Evolutionary conservation across 2,329 filamentous ascomycete genomes (phyloP), one percentile per base, ranked within the genome.

Genomic region (Talaromyces amestolkiae): DNA sequence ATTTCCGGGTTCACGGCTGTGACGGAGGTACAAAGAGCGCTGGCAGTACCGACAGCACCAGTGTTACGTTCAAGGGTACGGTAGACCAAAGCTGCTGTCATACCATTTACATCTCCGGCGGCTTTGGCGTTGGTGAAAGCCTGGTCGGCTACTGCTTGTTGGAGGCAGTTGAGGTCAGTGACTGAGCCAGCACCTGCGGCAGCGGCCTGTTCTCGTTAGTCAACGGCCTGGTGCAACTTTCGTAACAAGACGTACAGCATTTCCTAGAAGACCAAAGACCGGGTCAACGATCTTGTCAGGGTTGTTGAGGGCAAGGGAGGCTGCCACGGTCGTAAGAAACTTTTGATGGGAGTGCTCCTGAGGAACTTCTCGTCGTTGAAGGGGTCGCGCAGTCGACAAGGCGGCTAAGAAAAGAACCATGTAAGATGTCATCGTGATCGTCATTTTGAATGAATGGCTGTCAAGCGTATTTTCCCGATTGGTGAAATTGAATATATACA

Each of bases 1-100:
- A 91, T 89, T 78, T 90, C 87, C 2, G 87, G 83, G 77, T 91
- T 91, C 65, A 81, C 80, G 17, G 88, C 85, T 47, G 76, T 54
- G 69, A 83, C 86, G 74, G 76, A 78, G 47, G 76, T 82, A 79
- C 88, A 91, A 58, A 83, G 76, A 37, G 82, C 84, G 56, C 84
- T 87, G n/a, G 81, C 82, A 53, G 81, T 75, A 59, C 87, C 87
- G 67, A 89, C 86, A 11, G 72, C 70, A 59, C 78, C 83, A 31
- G 86, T 89, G 78, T 89, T 89, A 65, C 86, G 83, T 80, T 89
- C 87, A 24, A 86, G 74, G 37, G 82, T 79, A 53, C 82, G 80
- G 75, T 80, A 87, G 65, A 85, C 76, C 66, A 88, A 76, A 2
- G 85, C 83, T 61, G 78, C 81, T 5, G 82, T 82, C 84, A 85